Evolutionary conservation across 257 asterid genomes (phyloP).

Genomic region (Penstemon eatonii): DNA sequence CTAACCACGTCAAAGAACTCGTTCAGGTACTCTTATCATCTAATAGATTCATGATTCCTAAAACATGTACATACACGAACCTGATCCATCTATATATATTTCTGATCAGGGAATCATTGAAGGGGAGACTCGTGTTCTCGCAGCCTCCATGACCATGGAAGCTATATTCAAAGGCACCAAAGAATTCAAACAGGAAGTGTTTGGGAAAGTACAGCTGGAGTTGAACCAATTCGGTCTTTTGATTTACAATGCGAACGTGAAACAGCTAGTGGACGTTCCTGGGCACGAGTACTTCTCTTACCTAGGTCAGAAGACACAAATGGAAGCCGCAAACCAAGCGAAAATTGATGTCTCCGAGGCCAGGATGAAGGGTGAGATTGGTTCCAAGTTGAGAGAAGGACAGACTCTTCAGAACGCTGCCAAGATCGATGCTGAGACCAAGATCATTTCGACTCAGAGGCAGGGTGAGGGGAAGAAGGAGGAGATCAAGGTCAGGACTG

Average conservation of each 20-base stretch:
- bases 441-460: constrained; percentile 50
- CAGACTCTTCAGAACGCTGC: constrained; percentile 62
- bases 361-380: constrained; percentile 65
- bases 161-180: constrained; percentile 60
- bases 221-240: constrained; percentile 59
- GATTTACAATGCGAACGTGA: constrained; percentile 70
- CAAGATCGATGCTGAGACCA: constrained; percentile 64
- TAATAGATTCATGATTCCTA: too few relatives aligned
- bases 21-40: constrained; percentile 26
- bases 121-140: constrained; percentile 71
- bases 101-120: constrained; percentile 51
- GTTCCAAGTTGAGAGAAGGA: constrained; percentile 51
- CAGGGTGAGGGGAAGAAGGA: constrained; percentile 60
- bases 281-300: constrained; percentile 75
- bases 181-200: constrained; percentile 58
- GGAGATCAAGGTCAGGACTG: constrained; percentile 50
- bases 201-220: constrained; percentile 66
- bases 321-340: constrained; percentile 74
- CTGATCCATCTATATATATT: too few relatives aligned
- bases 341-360: constrained; percentile 62
- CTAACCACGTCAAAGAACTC: constrained; percentile 58
- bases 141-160: constrained; percentile 81
- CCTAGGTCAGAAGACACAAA: constrained; percentile 66
- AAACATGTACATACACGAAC: too few relatives aligned
- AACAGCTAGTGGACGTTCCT: constrained; percentile 65